phyloP scores from a whole-genome alignment of 805 yeast species.

The Cyberlindnera americana region DNA sequence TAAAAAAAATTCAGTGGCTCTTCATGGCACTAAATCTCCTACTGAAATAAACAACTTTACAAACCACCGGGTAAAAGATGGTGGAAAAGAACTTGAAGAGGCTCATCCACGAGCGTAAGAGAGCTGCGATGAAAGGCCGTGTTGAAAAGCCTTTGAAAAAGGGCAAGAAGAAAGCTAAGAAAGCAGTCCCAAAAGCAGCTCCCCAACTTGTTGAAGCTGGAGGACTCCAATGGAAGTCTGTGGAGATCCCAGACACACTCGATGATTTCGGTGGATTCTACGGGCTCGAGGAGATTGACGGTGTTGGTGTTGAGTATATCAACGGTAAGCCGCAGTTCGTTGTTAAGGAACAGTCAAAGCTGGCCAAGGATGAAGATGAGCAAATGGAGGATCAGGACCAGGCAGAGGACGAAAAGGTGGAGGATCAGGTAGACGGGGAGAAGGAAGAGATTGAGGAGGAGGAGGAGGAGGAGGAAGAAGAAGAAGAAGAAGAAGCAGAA shows the following conservation, averaged over 20 bases:
- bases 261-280: slow-evolving; percentile 89
- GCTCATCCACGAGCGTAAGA: slow-evolving; percentile 9
- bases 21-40: no score
- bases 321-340: slow-evolving; percentile 64
- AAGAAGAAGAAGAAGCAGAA: slow-evolving; percentile 13
- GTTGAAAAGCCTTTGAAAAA: slow-evolving; percentile 10
- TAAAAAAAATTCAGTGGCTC: not conserved
- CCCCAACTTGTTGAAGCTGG: slow-evolving; percentile 40
- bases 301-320: slow-evolving; percentile 76
- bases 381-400: slow-evolving; percentile 26
- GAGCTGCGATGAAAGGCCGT: slow-evolving; percentile 5
- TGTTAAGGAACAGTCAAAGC: slow-evolving; percentile 34
- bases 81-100: slow-evolving; percentile 13
- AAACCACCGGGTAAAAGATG: no score
- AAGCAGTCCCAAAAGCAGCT: not conserved
- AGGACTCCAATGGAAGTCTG: slow-evolving; percentile 71
- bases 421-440: slow-evolving; percentile 23
- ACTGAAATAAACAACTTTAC: no score
- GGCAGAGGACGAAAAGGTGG: slow-evolving; percentile 8
- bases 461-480: slow-evolving; percentile 24
- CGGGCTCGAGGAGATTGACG: slow-evolving; percentile 92
- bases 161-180: slow-evolving; percentile 7
- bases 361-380: slow-evolving; percentile 22
- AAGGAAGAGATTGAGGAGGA: slow-evolving; percentile 21
- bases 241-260: slow-evolving; percentile 75